These are phyloP conservation scores for Lactifluus hygrophoroides DNA, from an alignment of 768 basidiomycete species.

Conservation along the genomic window DNA sequence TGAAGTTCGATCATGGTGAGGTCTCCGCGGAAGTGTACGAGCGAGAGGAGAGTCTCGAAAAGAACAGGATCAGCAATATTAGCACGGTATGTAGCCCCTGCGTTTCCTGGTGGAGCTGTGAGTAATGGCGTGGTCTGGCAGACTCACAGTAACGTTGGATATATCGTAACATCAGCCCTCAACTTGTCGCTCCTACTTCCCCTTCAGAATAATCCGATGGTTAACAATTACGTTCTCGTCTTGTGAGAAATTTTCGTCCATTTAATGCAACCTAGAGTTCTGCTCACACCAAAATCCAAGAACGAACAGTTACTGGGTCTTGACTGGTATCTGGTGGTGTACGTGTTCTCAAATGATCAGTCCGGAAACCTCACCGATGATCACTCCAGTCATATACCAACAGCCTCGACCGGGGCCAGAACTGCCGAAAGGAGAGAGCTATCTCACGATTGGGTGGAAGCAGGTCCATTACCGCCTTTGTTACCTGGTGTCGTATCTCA, in stretches of 20 bases:
- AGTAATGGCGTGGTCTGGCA: conserved; percentile 22
- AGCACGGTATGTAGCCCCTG: conserved; percentile 44
- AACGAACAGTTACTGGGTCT: conserved; percentile 67
- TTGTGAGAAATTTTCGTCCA: conserved; percentile 38
- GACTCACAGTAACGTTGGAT: conserved; percentile 74
- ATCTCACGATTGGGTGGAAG: conserved; percentile 80
- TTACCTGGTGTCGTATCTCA: not conserved
- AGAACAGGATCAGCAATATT: conserved; percentile 80
- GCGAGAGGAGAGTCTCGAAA: conserved; percentile 67
- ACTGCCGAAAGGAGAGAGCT: conserved; percentile 67
- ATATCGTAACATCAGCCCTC: conserved; percentile 52
- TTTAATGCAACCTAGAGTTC: not conserved
- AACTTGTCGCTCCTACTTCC: conserved; percentile 68
- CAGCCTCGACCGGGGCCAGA: conserved; percentile 75
- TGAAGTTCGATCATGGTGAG: conserved; percentile 51
- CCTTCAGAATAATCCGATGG: conserved; percentile 44
- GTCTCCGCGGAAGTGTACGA: conserved; percentile 59
- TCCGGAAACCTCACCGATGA: not conserved
- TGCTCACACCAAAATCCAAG: conserved; percentile 27
- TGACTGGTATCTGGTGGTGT: conserved; percentile 88
- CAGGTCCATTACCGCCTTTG: conserved; percentile 37
- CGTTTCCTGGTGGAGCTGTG: conserved; percentile 7
- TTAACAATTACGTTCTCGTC: conserved; percentile 67
- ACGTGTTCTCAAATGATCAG: conserved; percentile 25
- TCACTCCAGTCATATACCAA: conserved; percentile 62